A percentile compares a stretch with the other conserved stretches of the same genome.
phyloP scores from a whole-genome alignment of 78 protist genomes.

The Diacronema lutheri region DNA sequence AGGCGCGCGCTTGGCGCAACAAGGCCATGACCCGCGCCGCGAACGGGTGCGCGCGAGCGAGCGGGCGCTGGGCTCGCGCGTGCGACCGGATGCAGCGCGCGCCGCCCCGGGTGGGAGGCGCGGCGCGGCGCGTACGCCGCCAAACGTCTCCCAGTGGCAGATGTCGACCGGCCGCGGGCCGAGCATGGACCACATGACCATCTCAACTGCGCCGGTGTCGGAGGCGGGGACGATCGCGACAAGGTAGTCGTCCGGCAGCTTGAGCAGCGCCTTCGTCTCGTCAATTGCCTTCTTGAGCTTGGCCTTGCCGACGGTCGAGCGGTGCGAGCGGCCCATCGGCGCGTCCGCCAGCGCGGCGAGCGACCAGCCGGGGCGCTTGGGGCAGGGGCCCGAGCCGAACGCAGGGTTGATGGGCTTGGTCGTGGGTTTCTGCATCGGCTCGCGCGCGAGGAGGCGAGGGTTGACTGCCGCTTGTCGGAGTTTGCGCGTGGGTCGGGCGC shows the following conservation, averaged over 20 bases:
- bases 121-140: not conserved
- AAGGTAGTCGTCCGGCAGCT: constrained; percentile 47
- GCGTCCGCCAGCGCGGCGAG: constrained; percentile 1
- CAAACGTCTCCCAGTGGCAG: constrained; percentile 56
- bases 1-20: no score
- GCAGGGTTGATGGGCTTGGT: constrained; percentile 19
- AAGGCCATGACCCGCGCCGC: no score
- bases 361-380: constrained; percentile 60
- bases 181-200: constrained; percentile 56
- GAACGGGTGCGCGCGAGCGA: no score
- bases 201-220: constrained; percentile 48
- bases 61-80: no score
- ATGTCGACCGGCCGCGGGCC: constrained; percentile 54
- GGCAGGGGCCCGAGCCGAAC: constrained; percentile 60
- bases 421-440: no score
- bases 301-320: constrained; percentile 31
- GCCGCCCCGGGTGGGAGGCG: not conserved
- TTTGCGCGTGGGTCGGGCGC: no score
- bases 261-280: constrained; percentile 16
- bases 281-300: constrained; percentile 22
- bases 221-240: constrained; percentile 57
- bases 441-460: no score
- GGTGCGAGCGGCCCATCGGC: constrained; percentile 56
- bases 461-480: no score
- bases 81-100: not conserved